phyloP scores from a whole-genome alignment of 441 rosid species.

The Flueggea neowawraea region DNA sequence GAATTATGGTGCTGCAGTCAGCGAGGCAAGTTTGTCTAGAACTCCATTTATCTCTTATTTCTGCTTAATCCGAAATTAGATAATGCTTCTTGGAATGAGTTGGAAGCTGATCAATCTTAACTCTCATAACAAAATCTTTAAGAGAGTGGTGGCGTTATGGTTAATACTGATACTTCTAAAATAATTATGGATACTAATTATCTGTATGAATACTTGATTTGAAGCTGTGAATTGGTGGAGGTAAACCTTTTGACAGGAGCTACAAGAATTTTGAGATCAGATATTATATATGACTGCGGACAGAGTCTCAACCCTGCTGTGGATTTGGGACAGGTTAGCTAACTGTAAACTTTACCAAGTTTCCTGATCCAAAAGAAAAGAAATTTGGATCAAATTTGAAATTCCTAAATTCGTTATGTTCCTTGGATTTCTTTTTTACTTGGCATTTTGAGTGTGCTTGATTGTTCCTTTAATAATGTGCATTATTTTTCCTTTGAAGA shows the following conservation, averaged over 20 bases:
- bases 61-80: background rate
- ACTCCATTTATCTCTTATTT: background rate
- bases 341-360: background rate
- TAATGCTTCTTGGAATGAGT: background rate
- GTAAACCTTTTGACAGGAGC: conserved; percentile 77
- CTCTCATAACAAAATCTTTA: too few species aligned
- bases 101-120: background rate
- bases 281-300: conserved; percentile 93
- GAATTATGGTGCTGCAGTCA: conserved; percentile 81
- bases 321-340: conserved; percentile 92
- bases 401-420: too few species aligned
- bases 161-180: too few species aligned
- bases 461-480: too few species aligned
- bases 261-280: conserved; percentile 61
- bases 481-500: too few species aligned
- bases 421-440: background rate
- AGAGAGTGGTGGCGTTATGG: too few species aligned
- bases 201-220: conserved; percentile 4
- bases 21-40: conserved; percentile 64
- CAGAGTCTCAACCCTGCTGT: conserved; percentile 95
- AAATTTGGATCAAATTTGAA: too few species aligned
- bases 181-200: too few species aligned
- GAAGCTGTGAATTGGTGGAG: conserved; percentile 44
- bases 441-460: too few species aligned
- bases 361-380: background rate